Evolutionary conservation across 257 asterid species (phyloP).

Genomic region (Lavandula angustifolia): DNA sequence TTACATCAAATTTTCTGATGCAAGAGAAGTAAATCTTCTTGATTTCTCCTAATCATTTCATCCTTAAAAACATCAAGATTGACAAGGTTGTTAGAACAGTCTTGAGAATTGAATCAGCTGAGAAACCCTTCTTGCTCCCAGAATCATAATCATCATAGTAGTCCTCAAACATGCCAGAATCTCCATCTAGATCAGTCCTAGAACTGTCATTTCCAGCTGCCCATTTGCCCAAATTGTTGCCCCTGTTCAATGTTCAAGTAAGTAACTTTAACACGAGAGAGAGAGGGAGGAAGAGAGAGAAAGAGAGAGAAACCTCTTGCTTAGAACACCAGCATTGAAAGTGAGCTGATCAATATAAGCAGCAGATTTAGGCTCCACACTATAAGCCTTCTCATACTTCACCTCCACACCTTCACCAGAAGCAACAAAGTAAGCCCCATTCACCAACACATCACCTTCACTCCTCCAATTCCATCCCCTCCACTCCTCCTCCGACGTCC

Average conservation of each 20-base stretch:
- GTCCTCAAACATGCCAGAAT: slow-evolving; percentile 54
- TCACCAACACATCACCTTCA: slow-evolving; percentile 36
- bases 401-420: slow-evolving; percentile 37
- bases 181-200: slow-evolving; percentile 39
- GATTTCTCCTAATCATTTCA: slow-evolving; percentile 25
- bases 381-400: slow-evolving; percentile 38
- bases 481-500: slow-evolving; percentile 31
- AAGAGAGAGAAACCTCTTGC: slow-evolving; percentile 32
- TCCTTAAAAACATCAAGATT: slow-evolving; percentile 31
- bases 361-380: slow-evolving; percentile 37
- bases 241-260: slow-evolving; percentile 35
- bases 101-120: slow-evolving; percentile 19
- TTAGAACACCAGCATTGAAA: slow-evolving; percentile 37
- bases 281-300: not conserved
- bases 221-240: slow-evolving; percentile 67
- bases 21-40: slow-evolving; percentile 19
- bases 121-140: slow-evolving; percentile 30
- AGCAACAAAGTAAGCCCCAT: slow-evolving; percentile 38
- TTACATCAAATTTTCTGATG: slow-evolving; percentile 34
- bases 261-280: too few species aligned
- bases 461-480: slow-evolving; percentile 45
- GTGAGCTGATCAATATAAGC: slow-evolving; percentile 35
- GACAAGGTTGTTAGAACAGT: slow-evolving; percentile 31
- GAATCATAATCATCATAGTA: slow-evolving; percentile 44
- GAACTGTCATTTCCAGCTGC: slow-evolving; percentile 42